Conservation (phyloP, 1,284 basidiomycete genomes). For the Exobasidium cylindrosporum region DNA sequence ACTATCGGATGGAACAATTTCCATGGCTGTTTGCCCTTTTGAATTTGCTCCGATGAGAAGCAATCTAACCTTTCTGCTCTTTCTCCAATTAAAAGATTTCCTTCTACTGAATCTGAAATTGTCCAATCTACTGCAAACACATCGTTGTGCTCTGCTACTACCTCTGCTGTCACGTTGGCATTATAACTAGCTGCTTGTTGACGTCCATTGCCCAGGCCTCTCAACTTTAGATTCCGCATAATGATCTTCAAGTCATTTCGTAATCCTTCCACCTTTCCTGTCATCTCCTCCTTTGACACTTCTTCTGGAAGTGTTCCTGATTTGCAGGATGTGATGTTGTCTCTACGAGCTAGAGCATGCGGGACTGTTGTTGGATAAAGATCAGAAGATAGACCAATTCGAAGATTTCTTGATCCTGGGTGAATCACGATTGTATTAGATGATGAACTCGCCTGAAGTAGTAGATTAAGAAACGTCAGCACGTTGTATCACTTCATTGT, state of each 20-base stretch:
- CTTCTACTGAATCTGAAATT: constrained; percentile 23
- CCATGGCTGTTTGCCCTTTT: constrained; percentile 28
- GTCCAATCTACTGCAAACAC: constrained; percentile 50
- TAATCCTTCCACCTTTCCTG: constrained; percentile 38
- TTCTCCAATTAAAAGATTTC: constrained; percentile 44
- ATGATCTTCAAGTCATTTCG: constrained; percentile 50
- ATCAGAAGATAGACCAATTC: constrained; percentile 87
- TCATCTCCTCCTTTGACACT: constrained; percentile 14
- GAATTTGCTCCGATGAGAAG: constrained; percentile 18
- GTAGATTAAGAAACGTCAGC: no score
- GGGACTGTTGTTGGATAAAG: constrained; percentile 72
- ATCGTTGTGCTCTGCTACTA: constrained; percentile 51
- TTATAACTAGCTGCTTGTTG: constrained; percentile 51
- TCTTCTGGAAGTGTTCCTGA: constrained; percentile 6
- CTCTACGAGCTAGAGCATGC: constrained; percentile 68
- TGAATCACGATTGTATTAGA: constrained; percentile 74
- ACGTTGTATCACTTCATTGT: no score
- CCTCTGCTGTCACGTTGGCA: constrained; percentile 37
- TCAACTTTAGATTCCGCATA: constrained; percentile 53
- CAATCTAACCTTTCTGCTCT: constrained; percentile 45
- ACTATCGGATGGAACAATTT: constrained; percentile 48
- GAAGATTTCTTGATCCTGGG: constrained; percentile 80
- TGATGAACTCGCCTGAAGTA: constrained; percentile 17
- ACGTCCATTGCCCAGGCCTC: constrained; percentile 47
- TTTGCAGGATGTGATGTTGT: constrained; percentile 19